Conservation (phyloP, 805 yeast genomes). For the Wickerhamomyces hampshirensis region DNA sequence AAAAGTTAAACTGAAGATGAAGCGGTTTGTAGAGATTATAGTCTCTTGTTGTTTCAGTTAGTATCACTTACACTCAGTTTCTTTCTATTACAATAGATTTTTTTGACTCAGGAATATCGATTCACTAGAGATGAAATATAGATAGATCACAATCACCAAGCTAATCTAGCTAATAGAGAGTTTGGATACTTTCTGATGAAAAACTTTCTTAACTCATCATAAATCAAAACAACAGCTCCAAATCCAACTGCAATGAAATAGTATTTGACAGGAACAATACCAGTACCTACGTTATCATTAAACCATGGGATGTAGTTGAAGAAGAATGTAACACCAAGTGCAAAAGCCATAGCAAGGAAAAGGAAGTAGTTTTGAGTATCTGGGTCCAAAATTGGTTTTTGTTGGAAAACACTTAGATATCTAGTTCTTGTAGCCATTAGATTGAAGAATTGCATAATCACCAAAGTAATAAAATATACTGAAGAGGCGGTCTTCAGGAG, state of each 20-base stretch:
- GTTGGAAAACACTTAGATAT: conserved; percentile 37
- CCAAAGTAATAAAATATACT: conserved; percentile 42
- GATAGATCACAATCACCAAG: no score
- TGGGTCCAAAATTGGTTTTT: conserved; percentile 32
- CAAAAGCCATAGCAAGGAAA: conserved; percentile 32
- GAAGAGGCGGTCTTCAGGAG: conserved; percentile 34
- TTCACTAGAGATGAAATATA: no score
- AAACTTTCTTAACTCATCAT: conserved; percentile 40
- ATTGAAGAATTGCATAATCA: conserved; percentile 43
- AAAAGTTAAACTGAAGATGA: no score
- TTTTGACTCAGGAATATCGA: no score
- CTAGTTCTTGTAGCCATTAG: conserved; percentile 40
- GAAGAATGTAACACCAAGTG: conserved; percentile 35
- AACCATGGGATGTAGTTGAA: conserved; percentile 39
- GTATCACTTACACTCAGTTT: no score
- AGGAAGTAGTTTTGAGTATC: conserved; percentile 18
- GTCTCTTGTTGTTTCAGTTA: no score
- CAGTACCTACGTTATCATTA: conserved; percentile 31
- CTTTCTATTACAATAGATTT: no score
- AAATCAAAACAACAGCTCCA: conserved; percentile 33
- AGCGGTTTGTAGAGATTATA: no score
- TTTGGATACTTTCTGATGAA: conserved; percentile 34
- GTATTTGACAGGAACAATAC: conserved; percentile 39
- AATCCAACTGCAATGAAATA: conserved; percentile 43
- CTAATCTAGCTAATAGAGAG: conserved; percentile 32